Evolutionary conservation across 2,329 filamentous ascomycete species (phyloP).

Genomic region (Cytospora mali): DNA sequence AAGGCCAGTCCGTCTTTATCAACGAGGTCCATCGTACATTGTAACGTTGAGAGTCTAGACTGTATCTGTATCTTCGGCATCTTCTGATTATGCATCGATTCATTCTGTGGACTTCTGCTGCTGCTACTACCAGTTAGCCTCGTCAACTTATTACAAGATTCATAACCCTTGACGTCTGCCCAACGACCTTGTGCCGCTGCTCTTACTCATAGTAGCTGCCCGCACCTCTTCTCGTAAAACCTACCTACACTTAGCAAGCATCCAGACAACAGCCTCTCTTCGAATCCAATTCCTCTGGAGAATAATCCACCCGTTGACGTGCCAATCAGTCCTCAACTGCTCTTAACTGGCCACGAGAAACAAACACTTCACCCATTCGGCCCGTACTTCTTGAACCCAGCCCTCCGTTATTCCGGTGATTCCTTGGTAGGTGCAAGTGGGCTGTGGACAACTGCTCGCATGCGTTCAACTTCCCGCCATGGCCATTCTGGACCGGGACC

Average conservation of each 20-base stretch:
- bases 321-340: no score
- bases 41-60: no score
- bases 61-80: background rate
- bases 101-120: no score
- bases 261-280: no score
- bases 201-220: background rate
- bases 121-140: background rate
- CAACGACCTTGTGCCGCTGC: no score
- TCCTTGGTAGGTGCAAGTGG: background rate
- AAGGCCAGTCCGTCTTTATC: background rate
- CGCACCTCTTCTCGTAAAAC: no score
- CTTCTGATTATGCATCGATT: background rate
- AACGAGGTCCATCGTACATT: background rate
- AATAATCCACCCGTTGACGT: no score
- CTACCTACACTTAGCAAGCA: no score
- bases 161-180: no score
- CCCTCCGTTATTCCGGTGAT: background rate
- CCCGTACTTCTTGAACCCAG: background rate
- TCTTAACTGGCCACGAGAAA: background rate
- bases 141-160: background rate
- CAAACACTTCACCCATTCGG: background rate
- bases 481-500: conserved; percentile 10
- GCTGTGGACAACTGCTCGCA: conserved; percentile 11
- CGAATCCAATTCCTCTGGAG: no score
- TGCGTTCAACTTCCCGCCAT: conserved; percentile 14